These are phyloP conservation scores for Naegleria gruberi DNA, from an alignment of 208 protist genomes.

Conservation along the genomic window DNA sequence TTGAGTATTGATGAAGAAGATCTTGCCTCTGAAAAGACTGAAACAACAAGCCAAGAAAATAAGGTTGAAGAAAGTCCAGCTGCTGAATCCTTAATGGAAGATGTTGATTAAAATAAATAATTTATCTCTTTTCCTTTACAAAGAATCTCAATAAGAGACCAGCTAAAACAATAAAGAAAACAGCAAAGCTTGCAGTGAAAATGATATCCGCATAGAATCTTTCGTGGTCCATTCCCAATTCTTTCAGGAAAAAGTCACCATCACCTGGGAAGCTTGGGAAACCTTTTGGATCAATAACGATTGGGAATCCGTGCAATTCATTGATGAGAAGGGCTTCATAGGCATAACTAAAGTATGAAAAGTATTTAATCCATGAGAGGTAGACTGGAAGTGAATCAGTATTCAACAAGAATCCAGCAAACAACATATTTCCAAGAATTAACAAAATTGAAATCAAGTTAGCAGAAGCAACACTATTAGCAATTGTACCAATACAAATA, in stretches of 20 bases:
- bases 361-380: constrained; percentile 11
- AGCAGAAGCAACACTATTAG: not conserved
- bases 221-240: not conserved
- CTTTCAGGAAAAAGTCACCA: not conserved
- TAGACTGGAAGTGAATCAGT: not conserved
- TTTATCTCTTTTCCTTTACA: constrained; percentile 18
- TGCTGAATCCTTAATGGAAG: constrained; percentile 75
- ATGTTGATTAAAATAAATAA: constrained; percentile 91
- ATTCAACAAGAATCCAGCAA: constrained; percentile 23
- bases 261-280: not conserved
- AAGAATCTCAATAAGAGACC: not conserved
- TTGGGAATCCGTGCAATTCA: constrained; percentile 49
- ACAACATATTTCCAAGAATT: not conserved
- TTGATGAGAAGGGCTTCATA: constrained; percentile 42
- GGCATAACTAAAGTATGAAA: constrained; percentile 19
- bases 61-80: constrained; percentile 51
- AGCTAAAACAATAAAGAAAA: not conserved
- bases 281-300: not conserved
- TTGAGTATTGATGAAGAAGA: constrained; percentile 78
- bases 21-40: constrained; percentile 23
- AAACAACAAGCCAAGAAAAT: constrained; percentile 34
- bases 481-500: not conserved
- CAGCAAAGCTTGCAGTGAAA: not conserved
- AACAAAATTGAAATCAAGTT: not conserved
- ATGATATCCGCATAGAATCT: constrained; percentile 4